A percentile compares a stretch with the other conserved stretches of the same genome.
phyloP scores from a whole-genome alignment of 2,329 filamentous ascomycete genomes.

The Colletotrichum incanum region DNA sequence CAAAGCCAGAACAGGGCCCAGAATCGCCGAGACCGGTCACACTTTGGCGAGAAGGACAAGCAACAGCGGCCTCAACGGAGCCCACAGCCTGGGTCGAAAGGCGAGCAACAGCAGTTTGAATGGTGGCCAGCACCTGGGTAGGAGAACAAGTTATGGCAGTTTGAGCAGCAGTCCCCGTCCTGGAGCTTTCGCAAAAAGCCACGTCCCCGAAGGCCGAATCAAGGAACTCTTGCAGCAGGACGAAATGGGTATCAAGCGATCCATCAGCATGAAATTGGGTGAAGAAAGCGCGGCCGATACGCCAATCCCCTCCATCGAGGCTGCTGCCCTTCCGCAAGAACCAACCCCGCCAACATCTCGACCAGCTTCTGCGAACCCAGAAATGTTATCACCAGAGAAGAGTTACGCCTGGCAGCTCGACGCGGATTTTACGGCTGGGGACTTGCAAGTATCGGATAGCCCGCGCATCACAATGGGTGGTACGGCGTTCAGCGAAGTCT shows the following conservation, averaged over 20 bases:
- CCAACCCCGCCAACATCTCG: conserved; percentile 43
- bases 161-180: conserved; percentile 39
- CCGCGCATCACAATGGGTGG: conserved; percentile 63
- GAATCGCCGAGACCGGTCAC: conserved; percentile 55
- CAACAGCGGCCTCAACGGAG: conserved; percentile 51
- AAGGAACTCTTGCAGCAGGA: conserved; percentile 45
- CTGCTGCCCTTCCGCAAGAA: conserved; percentile 26
- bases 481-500: conserved; percentile 52
- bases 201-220: conserved; percentile 45
- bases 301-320: conserved; percentile 54
- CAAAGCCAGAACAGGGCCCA: conserved; percentile 52
- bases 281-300: conserved; percentile 46
- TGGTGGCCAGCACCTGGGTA: conserved; percentile 23
- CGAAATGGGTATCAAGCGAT: conserved; percentile 36
- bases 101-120: conserved; percentile 45
- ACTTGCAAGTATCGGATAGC: conserved; percentile 70
- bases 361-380: conserved; percentile 45
- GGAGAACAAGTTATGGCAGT: conserved; percentile 44
- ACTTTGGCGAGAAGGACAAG: conserved; percentile 54
- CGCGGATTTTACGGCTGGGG: conserved; percentile 71
- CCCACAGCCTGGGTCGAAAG: conserved; percentile 25
- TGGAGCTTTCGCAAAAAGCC: conserved; percentile 41
- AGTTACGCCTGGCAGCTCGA: conserved; percentile 71
- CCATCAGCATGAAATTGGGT: conserved; percentile 11
- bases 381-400: conserved; percentile 62